Conservation (phyloP, 148 eudicot species). For the Nepenthes gracilis region DNA sequence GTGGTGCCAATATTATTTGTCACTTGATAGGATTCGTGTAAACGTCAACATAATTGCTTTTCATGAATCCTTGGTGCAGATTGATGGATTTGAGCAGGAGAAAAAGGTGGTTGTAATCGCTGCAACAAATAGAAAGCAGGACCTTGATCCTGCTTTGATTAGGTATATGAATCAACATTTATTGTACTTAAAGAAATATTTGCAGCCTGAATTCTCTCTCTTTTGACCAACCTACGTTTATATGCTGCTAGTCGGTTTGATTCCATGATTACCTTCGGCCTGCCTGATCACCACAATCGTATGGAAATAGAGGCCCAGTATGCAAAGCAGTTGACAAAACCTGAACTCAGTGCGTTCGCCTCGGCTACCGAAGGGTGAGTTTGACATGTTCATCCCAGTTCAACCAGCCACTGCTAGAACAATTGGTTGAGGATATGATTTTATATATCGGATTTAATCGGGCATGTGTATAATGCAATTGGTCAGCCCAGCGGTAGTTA, state of each 20-base stretch:
- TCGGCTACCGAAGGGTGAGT: conserved; percentile 63
- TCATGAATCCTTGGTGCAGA: conserved; percentile 32
- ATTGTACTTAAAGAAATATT: neutral
- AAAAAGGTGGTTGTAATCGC: conserved; percentile 93
- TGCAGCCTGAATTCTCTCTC: neutral
- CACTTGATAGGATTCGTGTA: too few relatives aligned
- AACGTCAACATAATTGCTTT: neutral
- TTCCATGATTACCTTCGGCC: conserved; percentile 71
- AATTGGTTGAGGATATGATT: too few relatives aligned
- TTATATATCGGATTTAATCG: too few relatives aligned
- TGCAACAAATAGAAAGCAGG: conserved; percentile 96
- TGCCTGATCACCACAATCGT: conserved; percentile 79
- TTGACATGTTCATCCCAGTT: neutral
- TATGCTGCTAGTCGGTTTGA: conserved; percentile 65
- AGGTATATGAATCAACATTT: conserved; percentile 31
- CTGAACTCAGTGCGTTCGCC: conserved; percentile 68
- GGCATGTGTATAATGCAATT: too few relatives aligned
- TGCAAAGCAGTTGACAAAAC: conserved; percentile 73
- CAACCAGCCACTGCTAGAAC: neutral
- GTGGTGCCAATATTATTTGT: too few relatives aligned
- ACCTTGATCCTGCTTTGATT: conserved; percentile 93
- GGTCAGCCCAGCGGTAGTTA: too few relatives aligned
- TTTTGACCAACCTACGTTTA: neutral
- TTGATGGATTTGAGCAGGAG: conserved; percentile 98
- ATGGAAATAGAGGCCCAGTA: conserved; percentile 85